Evolutionary conservation across 305 asterid species (phyloP), one percentile per base, ranked within the genome.

Genomic region (Monarda citriodora): DNA sequence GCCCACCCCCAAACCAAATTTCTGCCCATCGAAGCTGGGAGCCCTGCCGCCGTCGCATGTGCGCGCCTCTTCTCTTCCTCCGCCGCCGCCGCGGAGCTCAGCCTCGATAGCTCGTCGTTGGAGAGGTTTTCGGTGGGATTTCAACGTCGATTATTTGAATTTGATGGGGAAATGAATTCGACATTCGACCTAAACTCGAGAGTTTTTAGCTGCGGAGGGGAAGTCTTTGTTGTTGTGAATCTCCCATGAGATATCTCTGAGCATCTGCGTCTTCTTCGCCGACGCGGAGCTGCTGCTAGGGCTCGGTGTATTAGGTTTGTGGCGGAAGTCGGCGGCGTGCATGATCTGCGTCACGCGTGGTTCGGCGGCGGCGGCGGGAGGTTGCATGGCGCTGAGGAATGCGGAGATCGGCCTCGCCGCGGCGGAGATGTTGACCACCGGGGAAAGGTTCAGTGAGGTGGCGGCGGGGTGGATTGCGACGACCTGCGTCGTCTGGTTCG

Each of bases 401-500:
- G 81, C 34, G 5, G 85, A 69, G 37, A 73, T 56, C 5, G 87
- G 82, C 67, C 83, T 29, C 9, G 66, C 73, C 3, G 81, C 60
- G 58, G 75, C 67, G 42, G 80, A 68, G 26, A 78, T 51, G 25
- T 76, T 82, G 64, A 74, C 56, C 44, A 73, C 16, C 11, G 77
- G 83, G 20, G 76, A 59, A 57, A 68, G 62, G 63, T 48, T 65
- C 15, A 67, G 57, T 7, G 60, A 68, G 12, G 60, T 69, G 11
- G 53, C 56, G 61, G 68, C 69, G 14, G 85, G 85, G 42, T 77
- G 88, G 29, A 84, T 61, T 11, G 88, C 69, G 3, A 81, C 23
- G 13, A 81, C 73, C 66, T 84, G 92, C 9, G 86, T 40, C 13
- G 61, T 52, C 41, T 77, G 86, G 57, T 73, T 79, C 10, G 85